Evolutionary conservation across 257 asterid species (phyloP).

Genomic region (Solanum pinnatisectum): DNA sequence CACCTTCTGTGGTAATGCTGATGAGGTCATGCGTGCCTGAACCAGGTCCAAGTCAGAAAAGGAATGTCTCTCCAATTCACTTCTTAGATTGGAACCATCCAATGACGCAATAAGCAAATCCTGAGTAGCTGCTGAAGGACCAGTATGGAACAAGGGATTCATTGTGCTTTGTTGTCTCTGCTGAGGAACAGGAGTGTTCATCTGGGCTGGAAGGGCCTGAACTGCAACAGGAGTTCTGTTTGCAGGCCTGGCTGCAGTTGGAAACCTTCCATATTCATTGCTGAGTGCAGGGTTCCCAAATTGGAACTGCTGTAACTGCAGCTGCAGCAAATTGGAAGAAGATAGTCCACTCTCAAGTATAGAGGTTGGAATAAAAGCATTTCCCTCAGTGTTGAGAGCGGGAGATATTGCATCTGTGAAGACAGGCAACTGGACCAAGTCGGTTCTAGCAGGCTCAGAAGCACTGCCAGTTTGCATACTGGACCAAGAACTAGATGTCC

Average conservation of each 20-base stretch:
- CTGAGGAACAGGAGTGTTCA: conserved; percentile 21
- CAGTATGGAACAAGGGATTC: conserved; percentile 4
- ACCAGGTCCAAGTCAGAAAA: conserved; percentile 12
- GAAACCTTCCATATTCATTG: conserved; percentile 39
- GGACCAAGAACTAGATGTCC: conserved; percentile 17
- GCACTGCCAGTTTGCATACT: conserved; percentile 12
- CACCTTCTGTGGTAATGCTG: conserved; percentile 22
- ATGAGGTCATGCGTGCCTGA: conserved; percentile 22
- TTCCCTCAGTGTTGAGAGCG: conserved; percentile 15
- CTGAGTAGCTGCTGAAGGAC: conserved; percentile 29
- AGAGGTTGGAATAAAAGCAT: conserved; percentile 22
- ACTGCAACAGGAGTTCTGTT: conserved; percentile 41
- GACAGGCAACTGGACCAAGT: conserved; percentile 10
- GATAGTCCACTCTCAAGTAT: conserved; percentile 18
- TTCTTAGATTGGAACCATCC: not conserved
- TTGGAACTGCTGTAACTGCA: conserved; percentile 37
- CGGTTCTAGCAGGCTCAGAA: conserved; percentile 10
- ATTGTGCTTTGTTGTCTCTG: conserved; percentile 19
- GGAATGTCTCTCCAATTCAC: conserved; percentile 13
- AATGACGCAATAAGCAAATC: conserved; percentile 19
- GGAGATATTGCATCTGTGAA: conserved; percentile 13
- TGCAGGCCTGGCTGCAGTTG: conserved; percentile 25
- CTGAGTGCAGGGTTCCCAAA: conserved; percentile 18
- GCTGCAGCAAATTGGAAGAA: conserved; percentile 21
- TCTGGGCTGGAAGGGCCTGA: conserved; percentile 65